These are phyloP conservation scores for Peribolospora kevripleyi DNA, from an alignment of 768 basidiomycete species.

Conservation along the genomic window DNA sequence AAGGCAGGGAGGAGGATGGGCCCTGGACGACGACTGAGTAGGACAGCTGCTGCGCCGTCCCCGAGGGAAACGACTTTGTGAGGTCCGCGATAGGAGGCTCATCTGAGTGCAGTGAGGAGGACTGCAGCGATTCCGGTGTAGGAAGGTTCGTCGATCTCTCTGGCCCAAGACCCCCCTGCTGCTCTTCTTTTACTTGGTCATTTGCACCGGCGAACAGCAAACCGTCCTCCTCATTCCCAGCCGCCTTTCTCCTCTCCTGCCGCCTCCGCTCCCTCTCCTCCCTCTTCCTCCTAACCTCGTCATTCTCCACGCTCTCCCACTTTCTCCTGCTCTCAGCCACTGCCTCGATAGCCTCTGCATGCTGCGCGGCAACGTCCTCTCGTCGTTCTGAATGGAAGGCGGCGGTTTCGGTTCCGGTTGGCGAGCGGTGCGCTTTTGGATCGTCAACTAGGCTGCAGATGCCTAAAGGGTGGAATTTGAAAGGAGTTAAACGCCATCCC, in stretches of 20 bases:
- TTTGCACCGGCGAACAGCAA: neutral
- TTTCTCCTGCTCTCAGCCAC: constrained; percentile 20
- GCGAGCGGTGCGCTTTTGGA: constrained; percentile 26
- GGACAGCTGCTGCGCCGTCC: neutral
- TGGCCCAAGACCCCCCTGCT: neutral
- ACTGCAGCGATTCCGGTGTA: neutral
- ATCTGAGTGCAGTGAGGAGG: neutral
- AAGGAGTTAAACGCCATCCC: neutral
- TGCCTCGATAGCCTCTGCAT: constrained; percentile 31
- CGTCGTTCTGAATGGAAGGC: constrained; percentile 6
- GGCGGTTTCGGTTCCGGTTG: constrained; percentile 11
- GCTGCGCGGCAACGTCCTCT: constrained; percentile 24
- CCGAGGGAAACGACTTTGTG: neutral
- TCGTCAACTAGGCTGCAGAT: constrained; percentile 58
- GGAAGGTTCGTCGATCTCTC: constrained; percentile 14
- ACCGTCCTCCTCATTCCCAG: neutral
- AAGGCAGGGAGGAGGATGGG: constrained; percentile 35
- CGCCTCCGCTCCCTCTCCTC: constrained; percentile 25
- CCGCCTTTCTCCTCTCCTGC: constrained; percentile 8
- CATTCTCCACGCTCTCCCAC: constrained; percentile 19
- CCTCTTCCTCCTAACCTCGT: constrained; percentile 45
- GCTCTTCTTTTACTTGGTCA: constrained; percentile 27
- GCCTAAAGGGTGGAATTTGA: constrained; percentile 24
- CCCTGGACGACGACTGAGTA: constrained; percentile 32
- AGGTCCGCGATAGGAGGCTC: neutral